Evolutionary conservation across 805 yeast genomes (phyloP).

Genomic region (Candida coleopterorum): DNA sequence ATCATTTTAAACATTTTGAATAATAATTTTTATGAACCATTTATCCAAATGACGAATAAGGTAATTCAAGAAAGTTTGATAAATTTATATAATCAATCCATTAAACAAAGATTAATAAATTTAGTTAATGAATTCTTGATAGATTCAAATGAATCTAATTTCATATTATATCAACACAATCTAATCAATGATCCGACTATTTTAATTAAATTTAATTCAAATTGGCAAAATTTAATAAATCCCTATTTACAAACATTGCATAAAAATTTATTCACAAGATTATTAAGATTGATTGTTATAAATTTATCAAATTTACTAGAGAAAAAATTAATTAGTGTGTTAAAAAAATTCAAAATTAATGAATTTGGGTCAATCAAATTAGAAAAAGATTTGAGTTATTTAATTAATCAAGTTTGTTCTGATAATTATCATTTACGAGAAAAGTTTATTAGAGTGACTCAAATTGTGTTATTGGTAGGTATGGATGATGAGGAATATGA

Average conservation of each 20-base stretch:
- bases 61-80: constrained; percentile 43
- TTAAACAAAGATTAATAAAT: constrained; percentile 39
- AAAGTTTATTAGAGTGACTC: constrained; percentile 75
- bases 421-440: constrained; percentile 72
- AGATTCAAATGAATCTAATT: constrained; percentile 28
- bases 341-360: constrained; percentile 56
- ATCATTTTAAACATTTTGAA: constrained; percentile 27
- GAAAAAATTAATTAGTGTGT: constrained; percentile 59
- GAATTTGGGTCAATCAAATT: constrained; percentile 79
- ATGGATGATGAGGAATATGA: constrained; percentile 63
- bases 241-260: constrained; percentile 64
- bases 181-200: constrained; percentile 28
- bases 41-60: constrained; percentile 28
- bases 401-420: constrained; percentile 71
- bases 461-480: constrained; percentile 75
- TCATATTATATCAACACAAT: constrained; percentile 24
- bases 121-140: constrained; percentile 42
- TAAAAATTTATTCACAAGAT: constrained; percentile 42
- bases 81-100: constrained; percentile 45
- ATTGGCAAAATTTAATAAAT: constrained; percentile 59
- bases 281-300: constrained; percentile 47
- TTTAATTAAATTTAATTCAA: constrained; percentile 46
- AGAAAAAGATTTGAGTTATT: constrained; percentile 73
- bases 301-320: constrained; percentile 57
- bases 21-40: constrained; percentile 30